These are phyloP conservation scores for Apiospora sp. DNA, from an alignment of 2,329 filamentous ascomycete species.

Conservation along the genomic window DNA sequence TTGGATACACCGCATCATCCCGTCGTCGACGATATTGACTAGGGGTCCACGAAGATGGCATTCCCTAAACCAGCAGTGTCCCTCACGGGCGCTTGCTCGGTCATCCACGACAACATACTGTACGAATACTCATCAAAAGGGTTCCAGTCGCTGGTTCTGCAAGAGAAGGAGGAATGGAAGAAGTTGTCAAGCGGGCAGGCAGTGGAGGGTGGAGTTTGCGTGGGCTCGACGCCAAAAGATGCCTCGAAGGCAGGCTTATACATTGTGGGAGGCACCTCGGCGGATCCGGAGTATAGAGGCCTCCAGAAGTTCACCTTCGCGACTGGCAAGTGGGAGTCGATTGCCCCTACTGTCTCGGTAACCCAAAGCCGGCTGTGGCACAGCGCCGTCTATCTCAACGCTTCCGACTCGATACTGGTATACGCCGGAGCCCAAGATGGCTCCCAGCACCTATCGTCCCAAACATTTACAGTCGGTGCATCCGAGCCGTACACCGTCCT, in stretches of 20 bases:
- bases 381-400: slow-evolving; percentile 76
- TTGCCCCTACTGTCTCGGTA: slow-evolving; percentile 54
- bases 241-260: slow-evolving; percentile 71
- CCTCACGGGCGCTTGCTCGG: slow-evolving; percentile 81
- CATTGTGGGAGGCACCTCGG: slow-evolving; percentile 77
- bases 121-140: slow-evolving; percentile 81
- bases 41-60: slow-evolving; percentile 62
- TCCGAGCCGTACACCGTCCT: slow-evolving; percentile 69
- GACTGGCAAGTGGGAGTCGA: slow-evolving; percentile 60
- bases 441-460: slow-evolving; percentile 64
- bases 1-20: slow-evolving; percentile 19
- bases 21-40: slow-evolving; percentile 24
- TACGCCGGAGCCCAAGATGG: slow-evolving; percentile 79
- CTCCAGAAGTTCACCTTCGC: slow-evolving; percentile 73
- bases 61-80: slow-evolving; percentile 74
- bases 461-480: slow-evolving; percentile 78
- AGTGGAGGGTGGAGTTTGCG: slow-evolving; percentile 80
- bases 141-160: slow-evolving; percentile 77
- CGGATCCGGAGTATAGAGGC: slow-evolving; percentile 69
- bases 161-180: slow-evolving; percentile 76
- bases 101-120: slow-evolving; percentile 80
- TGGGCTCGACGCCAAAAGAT: slow-evolving; percentile 71
- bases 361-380: slow-evolving; percentile 78
- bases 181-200: slow-evolving; percentile 69
- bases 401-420: slow-evolving; percentile 75